Evolutionary conservation across 148 eudicot genomes (phyloP), one percentile per base, ranked within the genome.

Genomic region (Rhododendron ferrugineum): DNA sequence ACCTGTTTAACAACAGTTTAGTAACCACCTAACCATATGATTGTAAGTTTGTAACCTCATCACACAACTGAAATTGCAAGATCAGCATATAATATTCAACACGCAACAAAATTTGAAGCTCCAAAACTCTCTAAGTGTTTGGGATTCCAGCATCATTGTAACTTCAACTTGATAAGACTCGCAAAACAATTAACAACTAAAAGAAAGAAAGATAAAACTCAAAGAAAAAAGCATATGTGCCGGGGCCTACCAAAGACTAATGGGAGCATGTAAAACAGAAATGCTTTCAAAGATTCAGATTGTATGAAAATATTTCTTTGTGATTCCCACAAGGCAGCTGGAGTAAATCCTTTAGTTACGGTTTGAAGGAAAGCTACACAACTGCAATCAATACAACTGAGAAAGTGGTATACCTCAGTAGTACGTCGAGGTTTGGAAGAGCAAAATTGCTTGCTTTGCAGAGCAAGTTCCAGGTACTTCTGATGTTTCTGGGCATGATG

Each of bases 401-500:
- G 77, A 78, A 36, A 76, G 28, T 22, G 66, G 66, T 36, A 30
- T 87, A 90, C 93, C 92, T 93, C 83, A 83, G 83, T 60, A 83
- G 72, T 20, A 36, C 52, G 85, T 44, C 36, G 70, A 64, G 87
- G 85, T 79, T 78, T 89, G 73, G 84, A 68, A 80, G 90, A 87
- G 72, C 86, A 83, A 37, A 85, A 32, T 32, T 83, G 86, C 60
- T 89, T 85, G 85, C 88, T 88, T 85, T 83, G 90, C 85, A 89
- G 80, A 34, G 83, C 82, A 85, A 82, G 86, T 86, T 90, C 90
- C 56, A 83, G 75, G 87, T 84, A 82, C 88, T 90, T 89, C 34
- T 86, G 87, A 84, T 86, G 90, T 78, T 88, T 94, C 49, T 85
- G 56, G 3, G 85, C 89, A 85, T 84, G 86, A 77, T 68, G 85